A percentile compares a stretch with the other conserved stretches of the same genome.
Conservation (phyloP, 768 basidiomycete genomes). For the Kwoniella botswanensis region DNA sequence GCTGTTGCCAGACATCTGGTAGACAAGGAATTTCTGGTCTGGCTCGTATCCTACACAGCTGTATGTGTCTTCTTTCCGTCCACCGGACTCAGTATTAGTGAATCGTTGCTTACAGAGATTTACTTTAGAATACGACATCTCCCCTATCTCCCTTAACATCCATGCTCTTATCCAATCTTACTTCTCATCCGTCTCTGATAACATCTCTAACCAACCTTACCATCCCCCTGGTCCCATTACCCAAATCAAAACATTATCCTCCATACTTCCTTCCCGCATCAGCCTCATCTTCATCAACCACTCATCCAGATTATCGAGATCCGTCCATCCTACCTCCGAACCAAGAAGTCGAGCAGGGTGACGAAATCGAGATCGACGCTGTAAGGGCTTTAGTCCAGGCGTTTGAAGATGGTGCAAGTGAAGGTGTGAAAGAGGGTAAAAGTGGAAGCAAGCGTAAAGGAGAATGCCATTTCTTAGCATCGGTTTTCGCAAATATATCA, state of each 20-base stretch:
- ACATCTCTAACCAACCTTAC: slow-evolving; percentile 68
- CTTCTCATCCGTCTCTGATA: slow-evolving; percentile 73
- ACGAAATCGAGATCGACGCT: slow-evolving; percentile 63
- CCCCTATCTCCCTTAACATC: slow-evolving; percentile 90
- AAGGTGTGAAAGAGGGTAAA: slow-evolving; percentile 64
- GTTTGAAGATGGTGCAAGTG: slow-evolving; percentile 74
- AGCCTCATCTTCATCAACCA: slow-evolving; percentile 75
- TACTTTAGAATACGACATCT: slow-evolving; percentile 79
- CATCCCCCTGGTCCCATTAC: slow-evolving; percentile 64
- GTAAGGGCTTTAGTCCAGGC: slow-evolving; percentile 87
- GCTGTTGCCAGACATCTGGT: slow-evolving; percentile 70
- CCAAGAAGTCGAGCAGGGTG: slow-evolving; percentile 50
- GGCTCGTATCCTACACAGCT: slow-evolving; percentile 86
- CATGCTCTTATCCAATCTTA: slow-evolving; percentile 97
- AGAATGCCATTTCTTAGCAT: slow-evolving; percentile 85
- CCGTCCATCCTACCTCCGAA: slow-evolving; percentile 60
- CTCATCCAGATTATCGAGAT: slow-evolving; percentile 69
- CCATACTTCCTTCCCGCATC: slow-evolving; percentile 76
- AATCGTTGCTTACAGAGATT: background rate
- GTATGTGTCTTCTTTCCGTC: slow-evolving; percentile 63
- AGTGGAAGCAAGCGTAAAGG: slow-evolving; percentile 66
- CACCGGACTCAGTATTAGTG: too few relatives aligned
- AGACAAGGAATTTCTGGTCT: slow-evolving; percentile 74
- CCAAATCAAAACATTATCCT: slow-evolving; percentile 56
- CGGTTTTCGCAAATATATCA: slow-evolving; percentile 90